phyloP scores from a whole-genome alignment of 768 basidiomycete species.

The Hemileccinum rubropunctum region DNA sequence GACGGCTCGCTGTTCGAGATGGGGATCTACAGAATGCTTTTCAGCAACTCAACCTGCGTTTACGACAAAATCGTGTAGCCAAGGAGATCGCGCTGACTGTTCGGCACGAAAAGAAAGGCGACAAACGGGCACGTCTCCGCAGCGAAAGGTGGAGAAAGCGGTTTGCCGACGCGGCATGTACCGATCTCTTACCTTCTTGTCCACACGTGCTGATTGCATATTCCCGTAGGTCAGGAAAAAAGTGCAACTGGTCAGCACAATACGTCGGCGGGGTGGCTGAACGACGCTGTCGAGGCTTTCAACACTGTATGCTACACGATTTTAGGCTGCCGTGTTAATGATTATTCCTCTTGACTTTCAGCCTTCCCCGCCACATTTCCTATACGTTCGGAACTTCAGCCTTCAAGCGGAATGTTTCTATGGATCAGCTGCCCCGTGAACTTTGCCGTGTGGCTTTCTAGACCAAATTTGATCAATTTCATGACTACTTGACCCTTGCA shows the following conservation, averaged over 20 bases:
- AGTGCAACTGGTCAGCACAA: conserved; percentile 75
- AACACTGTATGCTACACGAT: conserved; percentile 7
- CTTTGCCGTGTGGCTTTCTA: conserved; percentile 6
- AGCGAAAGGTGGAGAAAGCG: conserved; percentile 78
- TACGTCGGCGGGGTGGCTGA: conserved; percentile 71
- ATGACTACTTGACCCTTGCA: conserved; percentile 10
- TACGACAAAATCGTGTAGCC: conserved; percentile 55
- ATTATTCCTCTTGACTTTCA: conserved; percentile 1
- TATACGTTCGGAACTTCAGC: background rate
- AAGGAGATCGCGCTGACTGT: conserved; percentile 45
- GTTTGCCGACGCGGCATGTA: conserved; percentile 74
- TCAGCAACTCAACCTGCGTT: conserved; percentile 45
- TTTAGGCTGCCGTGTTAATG: conserved; percentile 4
- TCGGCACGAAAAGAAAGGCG: conserved; percentile 82
- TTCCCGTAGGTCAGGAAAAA: conserved; percentile 73
- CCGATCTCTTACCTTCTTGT: conserved; percentile 7
- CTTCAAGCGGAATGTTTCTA: conserved; percentile 2
- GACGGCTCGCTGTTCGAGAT: conserved; percentile 48
- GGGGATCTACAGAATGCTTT: conserved; percentile 49
- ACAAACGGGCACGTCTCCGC: conserved; percentile 67
- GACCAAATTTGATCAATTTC: conserved; percentile 5
- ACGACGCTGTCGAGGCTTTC: background rate
- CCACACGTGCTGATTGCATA: conserved; percentile 12
- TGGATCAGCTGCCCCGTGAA: conserved; percentile 13
- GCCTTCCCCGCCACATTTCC: background rate